These are phyloP conservation scores for Phlebopus sp. DNA, from an alignment of 1,284 basidiomycete genomes.

Conservation along the genomic window DNA sequence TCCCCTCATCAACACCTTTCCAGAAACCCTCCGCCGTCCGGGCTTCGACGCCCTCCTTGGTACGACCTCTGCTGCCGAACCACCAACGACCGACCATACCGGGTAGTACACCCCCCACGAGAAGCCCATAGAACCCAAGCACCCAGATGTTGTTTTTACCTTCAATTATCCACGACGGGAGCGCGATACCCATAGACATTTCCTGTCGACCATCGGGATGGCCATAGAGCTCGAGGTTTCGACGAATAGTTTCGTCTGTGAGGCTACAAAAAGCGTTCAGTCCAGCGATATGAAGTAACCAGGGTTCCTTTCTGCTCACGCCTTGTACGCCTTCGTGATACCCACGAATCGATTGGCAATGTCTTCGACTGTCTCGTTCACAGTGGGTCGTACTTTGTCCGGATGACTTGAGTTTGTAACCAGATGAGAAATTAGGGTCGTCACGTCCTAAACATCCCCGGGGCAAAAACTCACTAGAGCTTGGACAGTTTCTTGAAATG, in stretches of 20 bases:
- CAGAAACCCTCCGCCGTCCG: conserved; percentile 89
- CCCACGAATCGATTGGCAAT: conserved; percentile 89
- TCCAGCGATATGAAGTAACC: no score
- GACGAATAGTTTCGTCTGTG: conserved; percentile 91
- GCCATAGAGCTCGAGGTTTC: conserved; percentile 90
- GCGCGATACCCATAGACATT: conserved; percentile 92
- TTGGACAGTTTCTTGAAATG: conserved; percentile 95
- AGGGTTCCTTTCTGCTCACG: conserved; percentile 45
- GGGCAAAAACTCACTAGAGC: conserved; percentile 62
- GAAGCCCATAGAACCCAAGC: conserved; percentile 80
- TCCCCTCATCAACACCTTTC: conserved; percentile 81
- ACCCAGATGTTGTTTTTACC: conserved; percentile 91
- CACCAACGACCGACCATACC: conserved; percentile 82
- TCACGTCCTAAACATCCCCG: neutral
- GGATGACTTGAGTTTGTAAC: conserved; percentile 68
- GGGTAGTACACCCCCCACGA: conserved; percentile 91
- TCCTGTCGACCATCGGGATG: conserved; percentile 97
- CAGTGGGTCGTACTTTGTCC: conserved; percentile 87
- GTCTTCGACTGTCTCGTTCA: conserved; percentile 87
- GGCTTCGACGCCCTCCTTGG: conserved; percentile 90
- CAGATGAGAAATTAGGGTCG: conserved; percentile 7
- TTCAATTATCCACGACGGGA: conserved; percentile 94
- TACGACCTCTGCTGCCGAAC: conserved; percentile 90
- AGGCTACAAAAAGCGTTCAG: conserved; percentile 46
- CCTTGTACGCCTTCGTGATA: conserved; percentile 97